Evolutionary conservation across 1,284 basidiomycete genomes (phyloP), one percentile per base, ranked within the genome.

Genomic region (Puccinia coronata): DNA sequence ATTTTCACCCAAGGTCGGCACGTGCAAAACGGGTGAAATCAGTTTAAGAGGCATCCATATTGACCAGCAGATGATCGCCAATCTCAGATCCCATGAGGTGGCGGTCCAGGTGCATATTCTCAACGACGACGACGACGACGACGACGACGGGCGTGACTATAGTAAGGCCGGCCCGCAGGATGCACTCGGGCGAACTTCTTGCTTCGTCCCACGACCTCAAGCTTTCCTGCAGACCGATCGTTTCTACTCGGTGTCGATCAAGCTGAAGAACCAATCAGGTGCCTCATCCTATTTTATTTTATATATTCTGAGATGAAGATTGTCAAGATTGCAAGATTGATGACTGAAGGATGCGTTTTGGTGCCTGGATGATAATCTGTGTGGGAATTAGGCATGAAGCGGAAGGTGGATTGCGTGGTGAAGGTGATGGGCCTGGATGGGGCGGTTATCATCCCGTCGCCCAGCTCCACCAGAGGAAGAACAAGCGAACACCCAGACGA

Each of bases 221-320:
- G 34, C 59, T n/a, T 63, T 28, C 25, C n/a, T 69, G 14, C 20
- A 69, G 18, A 69, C 23, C 41, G 67, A 69, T 49, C n/a, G 16
- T 23, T 69, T 69, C 49, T 69, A 69, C 23, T 69, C 67, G 5
- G n/a, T 69, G 23, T 34, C 28, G 36, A 49, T 28, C 14, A 47
- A 69, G 8, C 47, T 49, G 18, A 69, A 49, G 39, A 69, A 69
- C 41, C 67, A 69, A 43, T 69, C 67, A 47, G 67, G 67, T 69
- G 34, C 59, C 18, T 8, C 9, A 39, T 23, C n/a, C 34, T 39
- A 9, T 63, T 12, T 23, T 34, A 2, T 34, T 23, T 12, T 34
- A 63, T 36, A 25, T 59, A 18, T 59, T 63, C 18, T 34, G 18
- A 63, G 18, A 16, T 39, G 18, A 23, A 63, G 23, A 63, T 39